These are phyloP conservation scores for Diphasiastrum complanatum DNA, from an alignment of 83 land plant species.

Conservation along the genomic window DNA sequence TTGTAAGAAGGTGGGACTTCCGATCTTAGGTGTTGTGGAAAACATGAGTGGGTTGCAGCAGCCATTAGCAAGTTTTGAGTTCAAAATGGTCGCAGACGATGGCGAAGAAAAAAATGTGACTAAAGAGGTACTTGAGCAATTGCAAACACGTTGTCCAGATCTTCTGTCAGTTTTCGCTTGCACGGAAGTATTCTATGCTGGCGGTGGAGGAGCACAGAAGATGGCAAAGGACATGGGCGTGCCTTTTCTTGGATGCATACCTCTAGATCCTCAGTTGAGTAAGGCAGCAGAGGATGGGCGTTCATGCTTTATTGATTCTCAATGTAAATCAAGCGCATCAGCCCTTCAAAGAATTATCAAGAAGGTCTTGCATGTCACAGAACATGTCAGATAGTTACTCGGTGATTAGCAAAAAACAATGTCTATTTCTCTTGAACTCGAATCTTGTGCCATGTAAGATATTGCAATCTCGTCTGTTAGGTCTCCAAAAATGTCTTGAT, in stretches of 20 bases:
- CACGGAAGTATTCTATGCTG: slow-evolving; percentile 73
- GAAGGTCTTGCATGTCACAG: slow-evolving; percentile 27
- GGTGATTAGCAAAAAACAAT: too few relatives aligned
- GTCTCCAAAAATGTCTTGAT: too few relatives aligned
- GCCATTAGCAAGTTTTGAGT: slow-evolving; percentile 46
- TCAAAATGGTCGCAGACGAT: slow-evolving; percentile 35
- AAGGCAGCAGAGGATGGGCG: slow-evolving; percentile 94
- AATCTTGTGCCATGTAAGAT: too few relatives aligned
- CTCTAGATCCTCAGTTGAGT: slow-evolving; percentile 87
- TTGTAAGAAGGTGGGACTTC: slow-evolving; percentile 86
- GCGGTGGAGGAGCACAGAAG: slow-evolving; percentile 88
- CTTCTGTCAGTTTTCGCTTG: slow-evolving; percentile 51
- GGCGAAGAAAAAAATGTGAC: slow-evolving; percentile 74
- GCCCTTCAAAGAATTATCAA: slow-evolving; percentile 62
- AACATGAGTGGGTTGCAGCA: slow-evolving; percentile 95
- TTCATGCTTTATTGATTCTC: slow-evolving; percentile 66
- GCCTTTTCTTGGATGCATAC: slow-evolving; percentile 90
- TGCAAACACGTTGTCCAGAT: slow-evolving; percentile 57
- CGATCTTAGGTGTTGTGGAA: slow-evolving; percentile 88
- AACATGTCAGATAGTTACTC: too few relatives aligned
- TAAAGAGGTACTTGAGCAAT: slow-evolving; percentile 32
- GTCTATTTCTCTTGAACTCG: too few relatives aligned
- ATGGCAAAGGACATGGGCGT: slow-evolving; percentile 89
- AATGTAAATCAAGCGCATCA: slow-evolving; percentile 58
- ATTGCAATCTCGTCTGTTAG: too few relatives aligned